Conservation (phyloP, 352 stramenopile species). For the Phytopythium sindhum region DNA sequence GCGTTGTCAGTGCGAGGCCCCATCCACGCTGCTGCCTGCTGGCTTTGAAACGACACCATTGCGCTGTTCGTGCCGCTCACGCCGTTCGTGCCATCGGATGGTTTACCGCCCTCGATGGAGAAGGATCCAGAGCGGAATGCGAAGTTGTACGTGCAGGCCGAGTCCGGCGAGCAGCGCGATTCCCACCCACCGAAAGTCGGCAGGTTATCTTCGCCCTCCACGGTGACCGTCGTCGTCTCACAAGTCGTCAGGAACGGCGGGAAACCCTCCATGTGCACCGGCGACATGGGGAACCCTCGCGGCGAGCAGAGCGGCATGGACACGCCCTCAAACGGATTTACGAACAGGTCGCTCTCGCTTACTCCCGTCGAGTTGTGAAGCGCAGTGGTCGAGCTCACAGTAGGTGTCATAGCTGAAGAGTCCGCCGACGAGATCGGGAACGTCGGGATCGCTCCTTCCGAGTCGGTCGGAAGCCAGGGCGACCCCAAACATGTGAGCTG, state of each 20-base stretch:
- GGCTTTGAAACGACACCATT: neutral
- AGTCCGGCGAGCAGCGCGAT: neutral
- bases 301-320: constrained; percentile 5
- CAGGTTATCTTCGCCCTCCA: constrained; percentile 26
- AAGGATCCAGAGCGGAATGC: constrained; percentile 10
- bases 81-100: neutral
- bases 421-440: neutral
- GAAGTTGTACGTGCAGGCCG: constrained; percentile 19
- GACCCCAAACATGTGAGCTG: neutral
- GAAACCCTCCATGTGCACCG: constrained; percentile 44
- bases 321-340: constrained; percentile 2
- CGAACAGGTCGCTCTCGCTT: neutral
- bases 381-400: neutral
- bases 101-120: neutral
- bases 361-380: neutral
- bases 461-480: neutral
- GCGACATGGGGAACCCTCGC: constrained; percentile 11
- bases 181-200: constrained; percentile 14
- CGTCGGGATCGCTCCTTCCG: neutral
- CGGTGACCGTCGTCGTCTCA: constrained; percentile 36
- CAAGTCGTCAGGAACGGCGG: constrained; percentile 26
- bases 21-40: neutral
- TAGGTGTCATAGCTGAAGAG: neutral
- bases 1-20: neutral
- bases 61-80: neutral